phyloP scores from a whole-genome alignment of 768 basidiomycete genomes.

The Mycena leptocephala region DNA sequence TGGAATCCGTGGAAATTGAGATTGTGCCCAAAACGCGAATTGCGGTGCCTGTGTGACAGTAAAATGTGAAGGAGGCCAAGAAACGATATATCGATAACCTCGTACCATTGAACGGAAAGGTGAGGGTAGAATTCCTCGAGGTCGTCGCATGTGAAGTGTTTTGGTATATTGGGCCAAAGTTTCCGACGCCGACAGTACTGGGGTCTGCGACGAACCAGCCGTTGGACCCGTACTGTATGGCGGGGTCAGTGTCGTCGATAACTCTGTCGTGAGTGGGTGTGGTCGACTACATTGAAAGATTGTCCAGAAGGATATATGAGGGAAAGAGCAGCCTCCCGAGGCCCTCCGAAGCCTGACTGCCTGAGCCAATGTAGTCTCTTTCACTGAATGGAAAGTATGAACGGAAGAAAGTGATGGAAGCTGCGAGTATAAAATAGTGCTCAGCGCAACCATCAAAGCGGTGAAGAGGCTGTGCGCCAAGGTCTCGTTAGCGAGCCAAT shows the following conservation, averaged over 20 bases:
- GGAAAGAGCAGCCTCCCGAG: too few species aligned
- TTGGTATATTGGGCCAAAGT: conserved; percentile 30
- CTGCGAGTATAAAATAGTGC: too few species aligned
- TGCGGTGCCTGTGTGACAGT: conserved; percentile 42
- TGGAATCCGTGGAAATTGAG: background rate
- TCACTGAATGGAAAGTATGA: too few species aligned
- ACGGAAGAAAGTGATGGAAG: too few species aligned
- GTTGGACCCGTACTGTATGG: conserved; percentile 26
- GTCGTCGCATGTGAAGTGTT: conserved; percentile 23
- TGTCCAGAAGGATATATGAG: background rate
- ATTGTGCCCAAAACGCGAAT: conserved; percentile 44
- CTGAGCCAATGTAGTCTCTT: too few species aligned
- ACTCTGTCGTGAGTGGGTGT: conserved; percentile 19
- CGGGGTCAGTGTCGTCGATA: conserved; percentile 39
- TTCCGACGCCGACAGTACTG: conserved; percentile 2
- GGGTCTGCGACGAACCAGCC: conserved; percentile 23
- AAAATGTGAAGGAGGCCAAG: background rate
- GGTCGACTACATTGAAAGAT: background rate
- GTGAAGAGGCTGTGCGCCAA: too few species aligned
- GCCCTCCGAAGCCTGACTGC: too few species aligned
- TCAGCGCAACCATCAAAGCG: too few species aligned
- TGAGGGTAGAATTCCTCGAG: conserved; percentile 7
- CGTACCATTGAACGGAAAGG: conserved; percentile 27
- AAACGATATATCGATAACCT: too few species aligned
- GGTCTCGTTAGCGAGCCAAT: too few species aligned